Base-by-base conservation (phyloP, 371 early-diverging fungal genomes). In the Actinomortierella ambigua region DNA sequence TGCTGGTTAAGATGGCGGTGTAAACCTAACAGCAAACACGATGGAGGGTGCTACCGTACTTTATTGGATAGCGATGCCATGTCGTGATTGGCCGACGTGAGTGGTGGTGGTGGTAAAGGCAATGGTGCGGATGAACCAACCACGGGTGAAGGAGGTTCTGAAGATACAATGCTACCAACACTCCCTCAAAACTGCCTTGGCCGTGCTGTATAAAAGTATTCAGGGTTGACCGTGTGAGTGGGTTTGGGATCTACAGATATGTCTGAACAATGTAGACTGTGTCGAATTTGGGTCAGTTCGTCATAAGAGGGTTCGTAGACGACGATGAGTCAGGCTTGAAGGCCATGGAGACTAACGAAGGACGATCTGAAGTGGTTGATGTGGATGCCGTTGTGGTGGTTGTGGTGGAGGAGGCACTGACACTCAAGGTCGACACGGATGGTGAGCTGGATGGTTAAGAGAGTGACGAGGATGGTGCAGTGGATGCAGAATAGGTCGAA, bases 151-250 rank as follows among this genome's bases (percentile, higher is more conserved):
- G 34, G 11, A 4, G 34, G 11, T n/a, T n/a, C n/a, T 34, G 34
- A 6, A 34, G 34, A 11, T 34, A 11, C 34, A 34, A 11, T 4
- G 34, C 34, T 34, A 11, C 34, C 34, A n/a, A n/a, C n/a, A n/a
- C n/a, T n/a, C n/a, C n/a, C n/a, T n/a, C n/a, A n/a, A n/a, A n/a
- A n/a, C n/a, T n/a, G n/a, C n/a, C 63, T 2, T 66, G 48, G 50
- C 66, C 73, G 29, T 52, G 56, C 55, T 66, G 67, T 17, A 73
- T 73, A 6, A 73, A 54, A 22, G 67, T 73, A 48, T 66, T 73
- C 17, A 73, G 57, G 20, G 66, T 59, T 0, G 73, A 73, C 2
- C 73, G 67, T 29, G 66, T 59, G 50, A 73, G 53, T 0, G 67
- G 73, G 20, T 66, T 71, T 44, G 65, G 59, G 46, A 56, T 65